Evolutionary conservation across 2,329 filamentous ascomycete species (phyloP), one percentile per base, ranked within the genome.

Genomic region (Xylaria sp.): DNA sequence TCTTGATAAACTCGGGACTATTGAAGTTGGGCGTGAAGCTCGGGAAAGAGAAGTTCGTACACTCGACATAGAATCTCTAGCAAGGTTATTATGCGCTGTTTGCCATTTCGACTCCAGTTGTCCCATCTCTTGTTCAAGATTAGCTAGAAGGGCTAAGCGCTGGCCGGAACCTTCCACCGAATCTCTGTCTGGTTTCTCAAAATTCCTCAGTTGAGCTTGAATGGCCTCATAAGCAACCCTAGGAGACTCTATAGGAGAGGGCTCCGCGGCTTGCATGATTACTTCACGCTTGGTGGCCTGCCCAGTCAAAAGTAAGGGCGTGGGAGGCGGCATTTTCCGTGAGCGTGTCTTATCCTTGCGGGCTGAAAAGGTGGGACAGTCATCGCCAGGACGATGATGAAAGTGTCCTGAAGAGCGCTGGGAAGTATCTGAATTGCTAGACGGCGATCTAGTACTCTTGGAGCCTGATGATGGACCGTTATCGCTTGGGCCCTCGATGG

Each of bases 51-150:
- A 76, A 0, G 81, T 82, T 60, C 76, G 76, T 57, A 85, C 74
- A 8, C 83, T 85, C 1, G 84, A 87, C 48, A 85, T 75, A 5
- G 87, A 88, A 71, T 86, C 83, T 65, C 84, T 83, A 61, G 81
- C 79, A 48, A 89, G 75, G 44, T 85, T 83, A 29, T 84, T 79
- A 65, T 87, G 87, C 79, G 90, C 84, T 59, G 84, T 80, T 65
- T 86, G 84, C 89, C 89, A 91, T 71, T 86, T 84, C 63, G 82
- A 82, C 74, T 89, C 87, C 74, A 91, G 86, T 71, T 83, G 77
- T 0, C 85, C 87, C 84, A 91, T 88, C 76, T 91, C 89, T 69
- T 81, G 81, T 74, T 91, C 89, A 1, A 91, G 79, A 68, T 88
- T 85, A 37, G 87, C 84, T 1, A 91, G 79, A 2, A 90, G 81